Base-by-base conservation (phyloP, 2,329 filamentous ascomycete genomes). In the Fusarium napiforme region DNA sequence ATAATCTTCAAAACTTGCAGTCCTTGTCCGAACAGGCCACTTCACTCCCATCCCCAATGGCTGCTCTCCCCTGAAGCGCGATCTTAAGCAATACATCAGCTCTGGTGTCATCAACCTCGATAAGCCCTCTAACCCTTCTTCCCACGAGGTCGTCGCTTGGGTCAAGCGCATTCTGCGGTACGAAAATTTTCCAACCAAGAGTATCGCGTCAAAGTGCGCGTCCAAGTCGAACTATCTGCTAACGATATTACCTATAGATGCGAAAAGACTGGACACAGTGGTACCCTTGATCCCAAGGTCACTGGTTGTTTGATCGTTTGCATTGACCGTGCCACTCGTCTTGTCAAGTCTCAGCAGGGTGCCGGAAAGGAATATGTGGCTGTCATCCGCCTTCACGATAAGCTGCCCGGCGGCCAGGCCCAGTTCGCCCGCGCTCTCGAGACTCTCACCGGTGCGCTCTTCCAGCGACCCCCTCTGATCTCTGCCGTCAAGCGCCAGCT, bases 291-390 rank as follows among this genome's bases (percentile, higher is more conserved):
- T 83, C 96, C 96, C 81, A 98, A 98, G 86, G 96, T 99, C 81
- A 99, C 95, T 55, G 95, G 95, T 79, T 97, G 95, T 84, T 86
- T 97, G 82, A 97, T 97, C 81, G 94, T 97, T 81, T 97, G 94
- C 85, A 93, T 98, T 82, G 96, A 98, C 85, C 95, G 96, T 81
- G 96, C 96, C 61, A 99, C 96, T 75, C 93, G 96, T 80, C 91
- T 99, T 66, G 96, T 99, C 83, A 99, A 99, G 89, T 97, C 95
- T 60, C 96, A 99, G 86, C 96, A 99, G 85, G 95, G 96, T 81
- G 96, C 96, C 71, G 96, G 96, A 89, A 99, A 99, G 88, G 96
- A 99, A 87, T 99, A 99, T 83, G 95, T 98, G 60, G 95, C 93
- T 80, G 95, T 99, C 69, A 94, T 98, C 79, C 91, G 96, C 79